These are phyloP conservation scores for Trypanosoma grayi DNA, from an alignment of 208 protist species.

Conservation along the genomic window DNA sequence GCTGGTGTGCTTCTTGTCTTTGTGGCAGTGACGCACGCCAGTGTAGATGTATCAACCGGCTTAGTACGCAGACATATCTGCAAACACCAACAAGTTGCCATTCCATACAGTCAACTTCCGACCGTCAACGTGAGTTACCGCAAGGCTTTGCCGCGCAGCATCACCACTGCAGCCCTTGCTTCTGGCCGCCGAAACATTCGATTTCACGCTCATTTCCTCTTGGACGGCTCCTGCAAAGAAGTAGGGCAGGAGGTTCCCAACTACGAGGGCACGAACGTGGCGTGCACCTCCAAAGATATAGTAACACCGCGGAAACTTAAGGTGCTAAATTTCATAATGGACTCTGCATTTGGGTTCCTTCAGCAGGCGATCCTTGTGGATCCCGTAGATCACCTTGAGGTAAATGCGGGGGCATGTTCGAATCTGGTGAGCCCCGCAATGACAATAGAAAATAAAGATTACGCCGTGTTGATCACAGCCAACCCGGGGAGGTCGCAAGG, in stretches of 20 bases:
- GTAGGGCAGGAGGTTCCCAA: constrained; percentile 21
- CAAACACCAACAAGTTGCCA: not conserved
- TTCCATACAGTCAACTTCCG: constrained; percentile 2
- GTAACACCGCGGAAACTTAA: constrained; percentile 30
- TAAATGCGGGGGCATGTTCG: constrained; percentile 18
- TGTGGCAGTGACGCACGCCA: not conserved
- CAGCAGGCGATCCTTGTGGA: constrained; percentile 27
- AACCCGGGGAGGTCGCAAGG: constrained; percentile 9
- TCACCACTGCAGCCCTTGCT: not conserved
- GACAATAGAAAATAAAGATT: constrained; percentile 29
- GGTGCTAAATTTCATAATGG: constrained; percentile 13
- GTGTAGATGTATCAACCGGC: not conserved
- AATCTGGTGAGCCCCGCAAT: constrained; percentile 11
- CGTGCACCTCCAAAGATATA: constrained; percentile 33
- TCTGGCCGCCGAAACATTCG: constrained; percentile 16
- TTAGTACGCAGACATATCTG: not conserved
- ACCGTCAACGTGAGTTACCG: not conserved
- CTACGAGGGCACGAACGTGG: constrained; percentile 12
- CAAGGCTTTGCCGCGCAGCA: too few species aligned
- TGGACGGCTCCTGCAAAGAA: constrained; percentile 21
- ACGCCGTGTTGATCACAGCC: constrained; percentile 44
- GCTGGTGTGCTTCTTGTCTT: not conserved
- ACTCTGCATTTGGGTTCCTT: constrained; percentile 25
- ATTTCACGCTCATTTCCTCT: constrained; percentile 25
- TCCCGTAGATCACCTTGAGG: constrained; percentile 16